Percentiles rank a stretch among this genome's conserved stretches.
Evolutionary conservation across 345 rosid species (phyloP).

Genomic region (Populus euphratica): DNA sequence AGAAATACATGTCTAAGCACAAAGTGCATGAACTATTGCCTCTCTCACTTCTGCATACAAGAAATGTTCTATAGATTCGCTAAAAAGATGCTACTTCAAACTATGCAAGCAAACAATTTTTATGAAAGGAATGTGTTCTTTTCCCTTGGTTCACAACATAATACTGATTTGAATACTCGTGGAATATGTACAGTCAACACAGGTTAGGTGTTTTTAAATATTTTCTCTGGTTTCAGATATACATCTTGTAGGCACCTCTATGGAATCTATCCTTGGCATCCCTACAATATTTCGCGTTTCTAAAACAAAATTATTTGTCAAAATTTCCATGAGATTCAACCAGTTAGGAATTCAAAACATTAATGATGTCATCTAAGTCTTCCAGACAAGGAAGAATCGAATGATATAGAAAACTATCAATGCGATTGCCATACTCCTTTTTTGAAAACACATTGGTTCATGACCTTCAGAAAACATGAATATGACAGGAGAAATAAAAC

Average conservation of each 20-base stretch:
- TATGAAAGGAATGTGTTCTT: not conserved
- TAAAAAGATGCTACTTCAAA: not conserved
- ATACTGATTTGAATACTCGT: not conserved
- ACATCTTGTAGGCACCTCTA: not conserved
- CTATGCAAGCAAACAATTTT: not conserved
- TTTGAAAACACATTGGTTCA: not conserved
- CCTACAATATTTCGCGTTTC: not conserved
- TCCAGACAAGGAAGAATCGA: not conserved
- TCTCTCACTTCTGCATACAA: not conserved
- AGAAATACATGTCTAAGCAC: not conserved
- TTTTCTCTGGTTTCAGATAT: not conserved
- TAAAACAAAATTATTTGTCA: not conserved
- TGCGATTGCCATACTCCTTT: not conserved
- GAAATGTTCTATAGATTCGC: not conserved
- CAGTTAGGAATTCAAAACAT: not conserved
- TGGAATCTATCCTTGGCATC: not conserved
- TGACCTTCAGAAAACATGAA: not conserved
- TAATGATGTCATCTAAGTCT: not conserved
- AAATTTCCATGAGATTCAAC: not conserved
- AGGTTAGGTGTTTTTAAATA: not conserved
- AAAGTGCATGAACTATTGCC: not conserved
- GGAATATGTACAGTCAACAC: not conserved
- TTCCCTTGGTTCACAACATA: not conserved
- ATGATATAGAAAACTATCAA: not conserved
- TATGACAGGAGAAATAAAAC: not conserved